Percentiles rank a stretch among this genome's conserved stretches.
Conservation (phyloP, 352 stramenopile genomes). For the Globisporangium lucens region DNA sequence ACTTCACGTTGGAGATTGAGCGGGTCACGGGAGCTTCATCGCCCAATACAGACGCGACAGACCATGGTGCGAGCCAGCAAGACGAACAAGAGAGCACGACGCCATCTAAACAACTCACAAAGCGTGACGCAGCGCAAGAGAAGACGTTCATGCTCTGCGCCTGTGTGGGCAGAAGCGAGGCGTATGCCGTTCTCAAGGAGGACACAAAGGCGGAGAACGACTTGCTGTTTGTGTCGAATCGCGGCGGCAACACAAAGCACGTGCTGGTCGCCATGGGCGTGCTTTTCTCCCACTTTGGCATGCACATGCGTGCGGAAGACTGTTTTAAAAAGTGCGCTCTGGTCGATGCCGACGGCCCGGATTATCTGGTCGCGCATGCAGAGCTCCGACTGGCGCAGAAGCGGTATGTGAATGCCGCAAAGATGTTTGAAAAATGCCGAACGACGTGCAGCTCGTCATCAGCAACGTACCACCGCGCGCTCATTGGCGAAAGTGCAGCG, state of each 20-base stretch:
- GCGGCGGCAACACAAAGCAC: slow-evolving; percentile 28
- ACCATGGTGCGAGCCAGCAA: not conserved
- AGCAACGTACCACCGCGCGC: slow-evolving; percentile 34
- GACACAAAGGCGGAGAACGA: slow-evolving; percentile 33
- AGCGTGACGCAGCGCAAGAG: slow-evolving; percentile 13
- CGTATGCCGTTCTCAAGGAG: slow-evolving; percentile 24
- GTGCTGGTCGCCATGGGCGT: slow-evolving; percentile 43
- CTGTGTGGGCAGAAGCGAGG: slow-evolving; percentile 39
- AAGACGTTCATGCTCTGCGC: slow-evolving; percentile 43
- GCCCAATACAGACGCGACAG: not conserved
- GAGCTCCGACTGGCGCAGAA: slow-evolving; percentile 49
- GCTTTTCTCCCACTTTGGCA: slow-evolving; percentile 50
- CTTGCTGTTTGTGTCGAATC: slow-evolving; percentile 31
- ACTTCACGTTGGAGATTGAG: slow-evolving; percentile 47
- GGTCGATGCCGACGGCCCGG: slow-evolving; percentile 29
- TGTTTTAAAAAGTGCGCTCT: slow-evolving; percentile 38
- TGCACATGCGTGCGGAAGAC: slow-evolving; percentile 46
- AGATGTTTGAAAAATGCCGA: slow-evolving; percentile 43
- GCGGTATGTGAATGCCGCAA: slow-evolving; percentile 25
- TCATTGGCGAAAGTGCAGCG: slow-evolving; percentile 44
- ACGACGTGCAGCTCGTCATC: slow-evolving; percentile 21
- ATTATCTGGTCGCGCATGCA: slow-evolving; percentile 47
- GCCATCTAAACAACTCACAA: not conserved
- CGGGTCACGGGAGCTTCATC: slow-evolving; percentile 16
- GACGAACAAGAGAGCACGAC: not conserved